These are phyloP conservation scores for Neurospora sublineolata DNA, from an alignment of 495 filamentous ascomycete species.

Conservation along the genomic window DNA sequence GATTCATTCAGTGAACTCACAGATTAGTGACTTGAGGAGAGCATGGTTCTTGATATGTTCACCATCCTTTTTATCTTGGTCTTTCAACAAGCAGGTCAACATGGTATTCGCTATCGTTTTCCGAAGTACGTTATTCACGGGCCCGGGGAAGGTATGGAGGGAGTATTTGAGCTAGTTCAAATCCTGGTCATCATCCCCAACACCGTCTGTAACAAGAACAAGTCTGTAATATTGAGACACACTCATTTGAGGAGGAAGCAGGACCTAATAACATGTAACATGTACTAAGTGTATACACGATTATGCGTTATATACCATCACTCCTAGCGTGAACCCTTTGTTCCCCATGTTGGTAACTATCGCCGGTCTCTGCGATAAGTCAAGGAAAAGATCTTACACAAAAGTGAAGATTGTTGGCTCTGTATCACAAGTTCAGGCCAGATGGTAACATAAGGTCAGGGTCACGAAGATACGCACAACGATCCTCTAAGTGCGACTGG, in stretches of 20 bases:
- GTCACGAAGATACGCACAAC: not conserved
- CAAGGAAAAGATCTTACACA: not conserved
- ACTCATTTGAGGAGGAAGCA: not conserved
- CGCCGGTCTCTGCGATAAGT: not conserved
- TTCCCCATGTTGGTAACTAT: not conserved
- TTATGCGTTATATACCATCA: not conserved
- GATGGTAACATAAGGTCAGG: not conserved
- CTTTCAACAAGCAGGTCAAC: not conserved
- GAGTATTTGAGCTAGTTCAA: not conserved
- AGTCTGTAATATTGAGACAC: too few relatives aligned
- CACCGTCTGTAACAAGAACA: not conserved
- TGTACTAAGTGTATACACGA: not conserved
- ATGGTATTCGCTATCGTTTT: not conserved
- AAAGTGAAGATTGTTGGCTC: not conserved
- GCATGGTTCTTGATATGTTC: not conserved
- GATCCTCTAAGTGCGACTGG: not conserved
- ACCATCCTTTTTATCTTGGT: not conserved
- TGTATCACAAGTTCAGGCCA: not conserved
- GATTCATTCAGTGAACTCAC: not conserved
- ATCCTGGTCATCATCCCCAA: not conserved
- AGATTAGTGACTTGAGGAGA: too few relatives aligned
- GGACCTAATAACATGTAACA: not conserved
- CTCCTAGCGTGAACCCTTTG: not conserved
- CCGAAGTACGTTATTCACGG: not conserved
- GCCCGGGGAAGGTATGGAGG: not conserved